Evolutionary conservation across 192 early-diverging fungal genomes (phyloP).

Genomic region (Backusella macrospora): DNA sequence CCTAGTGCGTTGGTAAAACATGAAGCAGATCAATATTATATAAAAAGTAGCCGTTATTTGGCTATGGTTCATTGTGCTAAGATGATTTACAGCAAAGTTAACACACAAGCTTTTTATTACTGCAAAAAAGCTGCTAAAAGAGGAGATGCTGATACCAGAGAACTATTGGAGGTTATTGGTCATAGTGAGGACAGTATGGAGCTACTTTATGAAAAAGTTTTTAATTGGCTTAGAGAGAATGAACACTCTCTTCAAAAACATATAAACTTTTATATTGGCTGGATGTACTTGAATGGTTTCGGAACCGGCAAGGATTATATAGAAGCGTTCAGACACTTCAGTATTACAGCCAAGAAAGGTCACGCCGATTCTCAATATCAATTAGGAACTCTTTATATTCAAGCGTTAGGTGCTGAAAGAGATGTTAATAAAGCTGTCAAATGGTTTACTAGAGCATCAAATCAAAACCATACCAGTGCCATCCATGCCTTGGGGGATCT

Average conservation of each 20-base stretch:
- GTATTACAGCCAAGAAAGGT: background rate
- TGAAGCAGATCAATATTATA: constrained; percentile 20
- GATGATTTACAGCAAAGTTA: background rate
- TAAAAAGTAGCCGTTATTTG: constrained; percentile 10
- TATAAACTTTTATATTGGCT: constrained; percentile 78
- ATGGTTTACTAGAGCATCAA: background rate
- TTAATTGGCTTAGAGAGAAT: constrained; percentile 63
- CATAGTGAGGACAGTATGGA: constrained; percentile 39
- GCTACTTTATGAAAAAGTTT: constrained; percentile 47
- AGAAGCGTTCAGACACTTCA: background rate
- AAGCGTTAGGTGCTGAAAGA: background rate
- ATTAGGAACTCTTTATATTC: background rate
- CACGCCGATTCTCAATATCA: background rate
- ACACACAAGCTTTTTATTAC: constrained; percentile 23
- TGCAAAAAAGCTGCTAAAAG: constrained; percentile 3
- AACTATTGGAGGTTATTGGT: background rate
- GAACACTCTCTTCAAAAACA: constrained; percentile 70
- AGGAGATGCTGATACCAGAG: constrained; percentile 19
- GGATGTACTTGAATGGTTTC: constrained; percentile 78
- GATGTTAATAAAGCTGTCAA: background rate
- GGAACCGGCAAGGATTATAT: constrained; percentile 34
- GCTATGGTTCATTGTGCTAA: background rate
- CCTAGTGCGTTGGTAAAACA: background rate
- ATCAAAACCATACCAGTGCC: background rate
- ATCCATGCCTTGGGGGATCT: background rate